phyloP scores from a whole-genome alignment of 805 yeast genomes.

The Kuraishia molischiana region DNA sequence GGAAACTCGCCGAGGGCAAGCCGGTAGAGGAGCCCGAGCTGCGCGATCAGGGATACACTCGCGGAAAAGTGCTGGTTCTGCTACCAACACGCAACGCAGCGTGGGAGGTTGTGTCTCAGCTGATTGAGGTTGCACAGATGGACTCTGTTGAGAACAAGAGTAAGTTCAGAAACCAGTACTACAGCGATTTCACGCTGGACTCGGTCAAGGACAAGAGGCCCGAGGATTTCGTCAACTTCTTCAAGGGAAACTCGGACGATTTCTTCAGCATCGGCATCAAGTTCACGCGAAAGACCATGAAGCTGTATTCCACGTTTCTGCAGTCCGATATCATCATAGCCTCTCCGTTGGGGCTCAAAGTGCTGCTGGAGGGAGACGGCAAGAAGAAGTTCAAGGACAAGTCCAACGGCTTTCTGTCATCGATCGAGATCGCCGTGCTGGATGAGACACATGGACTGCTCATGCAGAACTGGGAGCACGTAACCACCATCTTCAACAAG shows the following conservation, averaged over 20 bases:
- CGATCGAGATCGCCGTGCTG: conserved; percentile 71
- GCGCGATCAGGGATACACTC: conserved; percentile 91
- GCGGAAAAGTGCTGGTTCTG: conserved; percentile 79
- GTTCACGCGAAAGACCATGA: conserved; percentile 79
- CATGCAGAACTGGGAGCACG: conserved; percentile 91
- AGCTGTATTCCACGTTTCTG: conserved; percentile 75
- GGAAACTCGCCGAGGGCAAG: conserved; percentile 24
- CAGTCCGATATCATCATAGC: conserved; percentile 82
- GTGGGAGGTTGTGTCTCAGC: conserved; percentile 50
- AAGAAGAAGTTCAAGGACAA: conserved; percentile 29
- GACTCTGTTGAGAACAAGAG: conserved; percentile 75
- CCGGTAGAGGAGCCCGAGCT: conserved; percentile 41
- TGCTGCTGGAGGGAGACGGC: conserved; percentile 56
- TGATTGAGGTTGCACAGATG: conserved; percentile 55
- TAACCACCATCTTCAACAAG: conserved; percentile 52
- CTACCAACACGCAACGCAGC: conserved; percentile 81
- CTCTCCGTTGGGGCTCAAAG: conserved; percentile 81
- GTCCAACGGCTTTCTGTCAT: conserved; percentile 65
- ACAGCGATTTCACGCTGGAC: conserved; percentile 26
- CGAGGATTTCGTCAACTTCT: conserved; percentile 67
- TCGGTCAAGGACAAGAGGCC: conserved; percentile 50
- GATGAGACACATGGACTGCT: conserved; percentile 83
- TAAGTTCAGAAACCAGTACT: conserved; percentile 66
- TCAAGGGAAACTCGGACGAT: conserved; percentile 87
- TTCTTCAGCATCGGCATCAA: conserved; percentile 87